Evolutionary conservation across 345 rosid species (phyloP).

Genomic region (Erysimum cheiranthoides): DNA sequence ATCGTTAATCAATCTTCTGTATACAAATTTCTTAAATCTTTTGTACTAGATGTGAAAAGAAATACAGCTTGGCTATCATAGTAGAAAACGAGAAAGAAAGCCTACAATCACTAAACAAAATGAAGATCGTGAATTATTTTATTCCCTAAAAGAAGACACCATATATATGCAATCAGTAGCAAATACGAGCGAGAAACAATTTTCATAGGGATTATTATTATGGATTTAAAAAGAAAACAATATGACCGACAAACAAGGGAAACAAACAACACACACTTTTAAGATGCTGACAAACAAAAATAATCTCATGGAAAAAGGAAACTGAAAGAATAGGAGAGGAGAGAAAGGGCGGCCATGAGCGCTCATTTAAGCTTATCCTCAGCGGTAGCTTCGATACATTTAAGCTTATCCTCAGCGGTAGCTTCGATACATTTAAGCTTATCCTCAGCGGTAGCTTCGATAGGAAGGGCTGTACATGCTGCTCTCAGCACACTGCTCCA

Average conservation of each 20-base stretch:
- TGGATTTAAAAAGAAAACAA: neutral
- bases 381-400: conserved; percentile 69
- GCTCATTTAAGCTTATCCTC: conserved; percentile 31
- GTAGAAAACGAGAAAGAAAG: too few species aligned
- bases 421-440: too few species aligned
- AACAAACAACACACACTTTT: conserved; percentile 9
- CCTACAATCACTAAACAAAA: too few species aligned
- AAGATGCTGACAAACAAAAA: conserved; percentile 13
- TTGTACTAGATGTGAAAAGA: too few species aligned
- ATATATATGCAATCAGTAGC: too few species aligned
- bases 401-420: conserved; percentile 53
- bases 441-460: conserved; percentile 66
- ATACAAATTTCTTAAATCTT: too few species aligned
- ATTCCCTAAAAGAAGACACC: too few species aligned
- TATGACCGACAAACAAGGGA: conserved; percentile 4
- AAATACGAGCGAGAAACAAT: conserved; percentile 4
- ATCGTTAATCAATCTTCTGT: too few species aligned
- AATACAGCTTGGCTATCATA: too few species aligned
- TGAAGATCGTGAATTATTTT: too few species aligned
- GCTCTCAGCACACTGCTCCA: conserved; percentile 83
- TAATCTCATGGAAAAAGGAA: conserved; percentile 22
- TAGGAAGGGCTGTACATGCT: conserved; percentile 94
- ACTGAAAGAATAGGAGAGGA: conserved; percentile 28
- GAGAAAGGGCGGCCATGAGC: neutral
- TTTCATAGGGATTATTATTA: conserved; percentile 14